These are phyloP conservation scores for Phytophthora tentaculata DNA, from an alignment of 352 stramenopile genomes.

Conservation along the genomic window DNA sequence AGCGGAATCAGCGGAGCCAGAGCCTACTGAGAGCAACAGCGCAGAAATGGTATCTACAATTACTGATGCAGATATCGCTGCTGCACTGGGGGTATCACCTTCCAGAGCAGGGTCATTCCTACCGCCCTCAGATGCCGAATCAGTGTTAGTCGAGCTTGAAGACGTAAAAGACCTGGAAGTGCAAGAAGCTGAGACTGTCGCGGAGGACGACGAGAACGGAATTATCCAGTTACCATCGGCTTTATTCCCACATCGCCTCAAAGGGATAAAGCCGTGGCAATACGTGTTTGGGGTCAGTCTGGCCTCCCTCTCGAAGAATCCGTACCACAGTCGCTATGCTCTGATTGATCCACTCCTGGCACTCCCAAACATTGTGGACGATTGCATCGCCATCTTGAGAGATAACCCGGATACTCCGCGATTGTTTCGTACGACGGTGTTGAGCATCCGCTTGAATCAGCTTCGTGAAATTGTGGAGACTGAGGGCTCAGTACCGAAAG, in stretches of 20 bases:
- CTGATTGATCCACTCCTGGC: conserved; percentile 77
- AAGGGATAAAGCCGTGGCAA: conserved; percentile 85
- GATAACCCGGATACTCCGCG: conserved; percentile 67
- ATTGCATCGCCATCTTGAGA: conserved; percentile 78
- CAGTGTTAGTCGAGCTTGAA: conserved; percentile 24
- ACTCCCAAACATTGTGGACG: conserved; percentile 78
- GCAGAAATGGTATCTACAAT: conserved; percentile 39
- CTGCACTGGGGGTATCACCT: conserved; percentile 32
- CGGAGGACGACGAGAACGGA: conserved; percentile 35
- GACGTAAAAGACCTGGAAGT: conserved; percentile 21
- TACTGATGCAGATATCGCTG: conserved; percentile 43
- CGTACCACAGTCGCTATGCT: conserved; percentile 81
- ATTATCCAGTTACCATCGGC: conserved; percentile 57
- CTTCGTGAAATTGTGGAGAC: conserved; percentile 80
- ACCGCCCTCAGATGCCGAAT: conserved; percentile 20
- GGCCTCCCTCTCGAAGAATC: conserved; percentile 77
- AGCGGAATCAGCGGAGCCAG: conserved; percentile 17
- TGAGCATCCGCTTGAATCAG: conserved; percentile 73
- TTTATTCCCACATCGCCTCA: conserved; percentile 72
- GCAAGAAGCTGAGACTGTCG: conserved; percentile 13
- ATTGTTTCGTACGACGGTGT: conserved; percentile 81
- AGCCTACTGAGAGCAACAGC: conserved; percentile 23
- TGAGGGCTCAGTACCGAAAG: conserved; percentile 58
- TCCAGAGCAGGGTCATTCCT: conserved; percentile 38
- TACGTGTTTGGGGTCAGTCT: conserved; percentile 82